Conservation (phyloP, 306 rosid species). For the Cucumis melo region DNA sequence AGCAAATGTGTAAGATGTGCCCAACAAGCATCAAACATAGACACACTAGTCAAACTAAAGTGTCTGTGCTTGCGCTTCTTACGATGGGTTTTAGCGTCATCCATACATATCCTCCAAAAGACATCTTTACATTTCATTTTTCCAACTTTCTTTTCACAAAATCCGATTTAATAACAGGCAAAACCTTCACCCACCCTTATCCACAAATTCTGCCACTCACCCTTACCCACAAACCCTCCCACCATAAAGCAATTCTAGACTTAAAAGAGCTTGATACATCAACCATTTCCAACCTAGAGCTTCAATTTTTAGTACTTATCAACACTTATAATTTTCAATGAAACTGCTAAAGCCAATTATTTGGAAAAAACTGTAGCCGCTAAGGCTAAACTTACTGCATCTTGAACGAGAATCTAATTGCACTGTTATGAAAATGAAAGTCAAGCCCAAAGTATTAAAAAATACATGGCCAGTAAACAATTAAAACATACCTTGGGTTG, state of each 20-base stretch:
- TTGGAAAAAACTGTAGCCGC: background rate
- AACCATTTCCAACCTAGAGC: background rate
- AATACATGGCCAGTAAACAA: constrained; percentile 4
- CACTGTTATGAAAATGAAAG: background rate
- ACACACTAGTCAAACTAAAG: no score
- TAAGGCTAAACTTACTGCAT: background rate
- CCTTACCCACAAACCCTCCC: background rate
- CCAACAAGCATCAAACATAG: no score
- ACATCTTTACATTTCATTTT: no score
- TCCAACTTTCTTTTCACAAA: no score
- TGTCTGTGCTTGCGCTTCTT: no score
- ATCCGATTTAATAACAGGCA: no score
- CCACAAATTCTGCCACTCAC: background rate
- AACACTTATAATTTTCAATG: background rate
- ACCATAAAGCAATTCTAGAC: background rate
- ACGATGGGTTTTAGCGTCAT: background rate
- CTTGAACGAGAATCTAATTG: background rate
- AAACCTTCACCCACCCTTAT: no score
- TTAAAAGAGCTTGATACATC: background rate
- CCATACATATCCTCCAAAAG: background rate
- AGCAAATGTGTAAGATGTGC: no score
- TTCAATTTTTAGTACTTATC: background rate
- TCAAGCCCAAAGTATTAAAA: background rate
- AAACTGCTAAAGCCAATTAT: background rate
- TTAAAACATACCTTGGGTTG: constrained; percentile 57